These are phyloP conservation scores for Rhododendron mucronatum DNA, from an alignment of 148 eudicot genomes.

Conservation along the genomic window DNA sequence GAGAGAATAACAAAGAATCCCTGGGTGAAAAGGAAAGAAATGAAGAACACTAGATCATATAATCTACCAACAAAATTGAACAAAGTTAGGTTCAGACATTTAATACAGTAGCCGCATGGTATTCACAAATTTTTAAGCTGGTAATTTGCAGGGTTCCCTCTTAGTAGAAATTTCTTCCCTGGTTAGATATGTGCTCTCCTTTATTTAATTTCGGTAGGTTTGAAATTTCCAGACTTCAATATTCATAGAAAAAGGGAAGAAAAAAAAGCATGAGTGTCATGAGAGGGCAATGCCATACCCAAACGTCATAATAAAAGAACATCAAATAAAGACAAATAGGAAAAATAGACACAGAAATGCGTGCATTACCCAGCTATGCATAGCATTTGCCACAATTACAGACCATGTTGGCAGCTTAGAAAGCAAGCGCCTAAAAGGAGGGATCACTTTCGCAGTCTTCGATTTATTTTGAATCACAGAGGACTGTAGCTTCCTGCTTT, in stretches of 20 bases:
- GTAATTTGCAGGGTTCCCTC: background rate
- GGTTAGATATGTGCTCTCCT: background rate
- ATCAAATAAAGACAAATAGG: background rate
- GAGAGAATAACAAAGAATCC: constrained; percentile 93
- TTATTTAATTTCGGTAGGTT: background rate
- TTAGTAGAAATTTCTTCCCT: background rate
- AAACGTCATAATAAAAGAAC: background rate
- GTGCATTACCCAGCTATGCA: constrained; percentile 88
- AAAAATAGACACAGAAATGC: background rate
- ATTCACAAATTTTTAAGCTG: background rate
- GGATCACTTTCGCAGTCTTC: constrained; percentile 43
- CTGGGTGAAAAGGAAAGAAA: constrained; percentile 35
- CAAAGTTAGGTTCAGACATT: background rate
- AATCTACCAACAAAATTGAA: background rate
- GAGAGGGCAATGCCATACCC: background rate
- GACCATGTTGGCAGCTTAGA: constrained; percentile 90
- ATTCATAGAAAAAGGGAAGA: background rate
- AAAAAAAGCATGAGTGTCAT: background rate
- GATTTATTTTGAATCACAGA: constrained; percentile 24
- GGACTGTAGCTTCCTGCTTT: constrained; percentile 32
- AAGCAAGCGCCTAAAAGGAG: constrained; percentile 72
- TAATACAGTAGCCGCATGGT: background rate
- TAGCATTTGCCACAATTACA: constrained; percentile 81
- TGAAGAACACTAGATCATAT: background rate
- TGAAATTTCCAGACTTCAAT: background rate